A percentile compares a stretch with the other conserved stretches of the same genome.
Evolutionary conservation across 2,329 filamentous ascomycete species (phyloP).

Genomic region (Diaporthe sp.): DNA sequence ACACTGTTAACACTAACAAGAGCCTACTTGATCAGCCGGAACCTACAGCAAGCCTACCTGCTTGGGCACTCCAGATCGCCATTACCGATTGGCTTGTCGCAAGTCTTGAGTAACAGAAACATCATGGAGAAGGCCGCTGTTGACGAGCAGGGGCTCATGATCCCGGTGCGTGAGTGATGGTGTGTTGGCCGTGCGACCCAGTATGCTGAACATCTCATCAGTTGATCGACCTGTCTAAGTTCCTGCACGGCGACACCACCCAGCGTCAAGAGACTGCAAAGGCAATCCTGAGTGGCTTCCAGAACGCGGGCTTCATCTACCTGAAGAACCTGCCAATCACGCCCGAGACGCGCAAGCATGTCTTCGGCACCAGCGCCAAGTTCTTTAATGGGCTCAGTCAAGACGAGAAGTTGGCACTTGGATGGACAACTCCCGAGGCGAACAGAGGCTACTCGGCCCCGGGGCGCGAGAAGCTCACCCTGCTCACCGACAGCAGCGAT

Average conservation of each 20-base stretch:
- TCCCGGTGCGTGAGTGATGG: conserved; percentile 45
- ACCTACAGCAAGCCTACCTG: background rate
- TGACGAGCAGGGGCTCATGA: conserved; percentile 49
- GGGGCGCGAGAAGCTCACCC: conserved; percentile 79
- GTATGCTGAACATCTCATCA: conserved; percentile 50
- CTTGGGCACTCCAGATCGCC: background rate
- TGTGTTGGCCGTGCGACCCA: conserved; percentile 29
- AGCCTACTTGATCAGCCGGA: background rate
- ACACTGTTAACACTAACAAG: background rate
- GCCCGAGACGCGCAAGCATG: conserved; percentile 66
- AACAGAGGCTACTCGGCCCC: conserved; percentile 81
- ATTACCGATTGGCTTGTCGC: background rate
- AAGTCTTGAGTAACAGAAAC: conserved; percentile 1
- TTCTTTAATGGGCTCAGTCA: conserved; percentile 77
- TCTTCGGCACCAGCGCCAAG: conserved; percentile 76
- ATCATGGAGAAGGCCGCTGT: conserved; percentile 53
- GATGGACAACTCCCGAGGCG: conserved; percentile 79
- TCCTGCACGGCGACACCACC: conserved; percentile 72
- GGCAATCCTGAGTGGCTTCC: conserved; percentile 84
- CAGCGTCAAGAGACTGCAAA: conserved; percentile 76
- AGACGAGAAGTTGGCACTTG: conserved; percentile 74
- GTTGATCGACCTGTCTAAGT: conserved; percentile 85
- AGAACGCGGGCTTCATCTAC: conserved; percentile 90
- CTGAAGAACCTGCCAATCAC: conserved; percentile 84
- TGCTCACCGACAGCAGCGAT: conserved; percentile 66